Percentiles rank a stretch among this genome's conserved stretches.
phyloP scores from a whole-genome alignment of 257 asterid genomes.

The Nicotiana attenuata region DNA sequence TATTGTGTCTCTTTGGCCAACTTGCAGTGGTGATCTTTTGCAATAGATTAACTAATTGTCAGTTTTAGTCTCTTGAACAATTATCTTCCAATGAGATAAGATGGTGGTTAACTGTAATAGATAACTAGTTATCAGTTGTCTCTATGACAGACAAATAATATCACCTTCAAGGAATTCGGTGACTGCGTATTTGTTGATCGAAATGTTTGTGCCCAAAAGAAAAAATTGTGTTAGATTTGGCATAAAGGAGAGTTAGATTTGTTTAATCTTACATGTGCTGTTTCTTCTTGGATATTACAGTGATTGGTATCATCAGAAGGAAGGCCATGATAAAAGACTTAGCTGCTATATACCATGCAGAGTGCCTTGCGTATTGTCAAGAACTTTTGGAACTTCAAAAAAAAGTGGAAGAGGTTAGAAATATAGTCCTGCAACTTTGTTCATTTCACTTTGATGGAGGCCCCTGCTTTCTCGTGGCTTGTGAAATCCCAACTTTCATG shows the following conservation, averaged over 20 bases:
- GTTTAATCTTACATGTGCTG: constrained; percentile 11
- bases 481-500: background rate
- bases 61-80: background rate
- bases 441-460: background rate
- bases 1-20: background rate
- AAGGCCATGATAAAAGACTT: constrained; percentile 82
- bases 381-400: constrained; percentile 85
- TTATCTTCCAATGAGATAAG: background rate
- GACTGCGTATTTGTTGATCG: background rate
- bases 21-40: background rate
- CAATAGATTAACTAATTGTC: background rate
- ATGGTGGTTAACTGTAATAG: background rate
- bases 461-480: background rate
- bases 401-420: constrained; percentile 69
- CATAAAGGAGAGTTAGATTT: background rate
- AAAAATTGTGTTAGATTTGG: background rate
- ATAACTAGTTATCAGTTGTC: background rate
- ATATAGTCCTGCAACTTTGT: background rate
- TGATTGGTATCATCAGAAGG: constrained; percentile 85
- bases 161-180: background rate
- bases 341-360: constrained; percentile 87
- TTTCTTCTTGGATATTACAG: constrained; percentile 30
- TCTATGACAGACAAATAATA: background rate
- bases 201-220: background rate
- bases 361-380: constrained; percentile 89